Percentiles rank a stretch among this genome's conserved stretches.
Evolutionary conservation across 441 rosid species (phyloP).

Genomic region (Sinapis alba): DNA sequence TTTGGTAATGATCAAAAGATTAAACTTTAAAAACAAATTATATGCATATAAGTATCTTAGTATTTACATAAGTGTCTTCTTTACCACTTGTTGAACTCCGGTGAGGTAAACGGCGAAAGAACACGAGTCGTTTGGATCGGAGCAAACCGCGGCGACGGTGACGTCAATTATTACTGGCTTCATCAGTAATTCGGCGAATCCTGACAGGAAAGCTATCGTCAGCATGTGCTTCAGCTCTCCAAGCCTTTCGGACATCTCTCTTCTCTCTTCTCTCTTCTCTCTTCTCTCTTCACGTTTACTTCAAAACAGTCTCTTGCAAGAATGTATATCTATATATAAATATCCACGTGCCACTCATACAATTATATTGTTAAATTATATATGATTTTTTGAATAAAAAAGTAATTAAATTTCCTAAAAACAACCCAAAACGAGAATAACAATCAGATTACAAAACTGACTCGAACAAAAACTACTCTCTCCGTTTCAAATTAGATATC

Average conservation of each 20-base stretch:
- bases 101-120: slow-evolving; percentile 89
- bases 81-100: slow-evolving; percentile 83
- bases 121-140: slow-evolving; percentile 59
- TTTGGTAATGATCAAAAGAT: background rate
- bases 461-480: no score
- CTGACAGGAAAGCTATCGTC: slow-evolving; percentile 58
- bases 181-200: slow-evolving; percentile 44
- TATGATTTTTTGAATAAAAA: no score
- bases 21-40: no score
- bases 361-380: no score
- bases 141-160: slow-evolving; percentile 77
- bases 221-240: slow-evolving; percentile 54
- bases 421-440: no score
- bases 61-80: background rate
- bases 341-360: background rate
- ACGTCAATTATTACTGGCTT: slow-evolving; percentile 79
- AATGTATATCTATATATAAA: background rate
- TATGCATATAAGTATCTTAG: background rate
- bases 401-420: no score
- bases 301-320: background rate
- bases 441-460: no score
- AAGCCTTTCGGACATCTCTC: slow-evolving; percentile 42
- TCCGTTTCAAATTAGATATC: no score
- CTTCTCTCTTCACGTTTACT: background rate
- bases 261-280: background rate